Evolutionary conservation across 441 rosid species (phyloP).

Genomic region (Pelargonium cotyledonis): DNA sequence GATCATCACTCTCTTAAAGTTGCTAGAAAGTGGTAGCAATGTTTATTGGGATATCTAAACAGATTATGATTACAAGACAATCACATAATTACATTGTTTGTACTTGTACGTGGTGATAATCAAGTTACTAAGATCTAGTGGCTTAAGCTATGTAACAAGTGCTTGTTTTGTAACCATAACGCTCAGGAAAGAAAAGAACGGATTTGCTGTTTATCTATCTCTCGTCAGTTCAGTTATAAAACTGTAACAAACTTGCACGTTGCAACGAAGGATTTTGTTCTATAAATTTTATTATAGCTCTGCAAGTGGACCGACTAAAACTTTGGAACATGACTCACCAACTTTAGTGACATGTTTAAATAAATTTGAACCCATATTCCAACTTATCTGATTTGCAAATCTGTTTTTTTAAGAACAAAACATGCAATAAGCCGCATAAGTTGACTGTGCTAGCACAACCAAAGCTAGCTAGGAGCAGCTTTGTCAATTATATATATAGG

Average conservation of each 20-base stretch:
- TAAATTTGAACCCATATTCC: conserved; percentile 17
- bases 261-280: no score
- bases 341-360: background rate
- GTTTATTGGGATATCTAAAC: background rate
- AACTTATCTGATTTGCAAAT: conserved; percentile 23
- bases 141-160: background rate
- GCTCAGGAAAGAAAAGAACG: no score
- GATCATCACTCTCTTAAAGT: background rate
- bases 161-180: no score
- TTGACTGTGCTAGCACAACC: conserved; percentile 31
- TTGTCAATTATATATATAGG: background rate
- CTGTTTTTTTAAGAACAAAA: conserved; percentile 27
- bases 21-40: background rate
- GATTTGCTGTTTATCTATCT: no score
- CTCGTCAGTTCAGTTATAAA: no score
- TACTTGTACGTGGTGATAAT: background rate
- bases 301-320: no score
- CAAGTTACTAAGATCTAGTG: background rate
- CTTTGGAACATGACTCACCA: background rate
- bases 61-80: background rate
- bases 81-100: background rate
- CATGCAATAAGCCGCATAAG: conserved; percentile 48
- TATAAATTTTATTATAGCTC: no score
- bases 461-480: background rate
- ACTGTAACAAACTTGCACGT: no score